These are phyloP conservation scores for Ephemerocybe angulata DNA, from an alignment of 768 basidiomycete genomes.

Conservation along the genomic window DNA sequence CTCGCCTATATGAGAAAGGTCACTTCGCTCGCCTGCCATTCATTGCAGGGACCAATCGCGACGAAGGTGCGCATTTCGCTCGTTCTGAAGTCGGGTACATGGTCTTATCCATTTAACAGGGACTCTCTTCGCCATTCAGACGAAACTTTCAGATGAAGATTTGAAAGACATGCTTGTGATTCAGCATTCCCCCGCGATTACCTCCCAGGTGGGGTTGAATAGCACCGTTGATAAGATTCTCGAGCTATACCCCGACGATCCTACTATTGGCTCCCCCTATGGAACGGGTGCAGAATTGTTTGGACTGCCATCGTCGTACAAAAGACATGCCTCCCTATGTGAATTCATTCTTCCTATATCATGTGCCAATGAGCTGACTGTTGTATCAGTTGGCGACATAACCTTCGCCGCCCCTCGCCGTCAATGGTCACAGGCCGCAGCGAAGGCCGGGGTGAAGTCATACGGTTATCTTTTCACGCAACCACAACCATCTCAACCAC, in stretches of 20 bases:
- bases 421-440: slow-evolving; percentile 37
- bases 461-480: slow-evolving; percentile 44
- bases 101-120: slow-evolving; percentile 19
- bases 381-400: slow-evolving; percentile 34
- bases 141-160: slow-evolving; percentile 20
- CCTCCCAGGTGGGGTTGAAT: slow-evolving; percentile 17
- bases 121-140: slow-evolving; percentile 31
- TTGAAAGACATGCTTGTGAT: slow-evolving; percentile 25
- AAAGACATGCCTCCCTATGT: slow-evolving; percentile 31
- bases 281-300: slow-evolving; percentile 44
- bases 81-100: background rate
- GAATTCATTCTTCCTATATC: background rate
- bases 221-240: slow-evolving; percentile 25
- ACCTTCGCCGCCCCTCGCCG: slow-evolving; percentile 37
- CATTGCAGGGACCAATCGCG: slow-evolving; percentile 41
- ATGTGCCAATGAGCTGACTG: background rate
- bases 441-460: slow-evolving; percentile 31
- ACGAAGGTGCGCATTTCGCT: slow-evolving; percentile 39
- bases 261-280: slow-evolving; percentile 43
- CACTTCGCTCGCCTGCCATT: slow-evolving; percentile 37
- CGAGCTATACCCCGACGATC: slow-evolving; percentile 38
- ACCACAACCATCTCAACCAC: slow-evolving; percentile 26
- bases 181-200: slow-evolving; percentile 26
- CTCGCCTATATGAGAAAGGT: slow-evolving; percentile 25
- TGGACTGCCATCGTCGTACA: slow-evolving; percentile 31